Base-by-base conservation (phyloP, 1,139 yeast genomes). In the Diutina siamensis region DNA sequence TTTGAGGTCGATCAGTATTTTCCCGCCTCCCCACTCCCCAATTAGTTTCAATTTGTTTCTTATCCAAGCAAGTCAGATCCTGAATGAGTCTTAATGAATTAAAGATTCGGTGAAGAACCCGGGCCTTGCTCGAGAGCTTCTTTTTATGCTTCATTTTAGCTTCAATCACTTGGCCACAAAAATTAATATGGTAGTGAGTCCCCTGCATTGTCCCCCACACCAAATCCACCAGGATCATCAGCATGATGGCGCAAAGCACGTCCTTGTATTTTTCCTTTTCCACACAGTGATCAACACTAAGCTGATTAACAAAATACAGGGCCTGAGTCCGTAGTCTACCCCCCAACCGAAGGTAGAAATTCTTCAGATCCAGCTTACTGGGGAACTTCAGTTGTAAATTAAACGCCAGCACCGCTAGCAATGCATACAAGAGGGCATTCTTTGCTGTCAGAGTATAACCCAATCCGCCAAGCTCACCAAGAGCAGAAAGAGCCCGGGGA, bases 181-280 rank as follows among this genome's bases (percentile, higher is more conserved):
- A 79, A 46, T 78, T 74, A 47, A 87, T 68, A 60, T 86, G 85
- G 49, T 79, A 73, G 50, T 79, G 78, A 54, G 95, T 85, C 53
- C 85, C 94, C 49, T 83, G 82, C 94, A 84, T 85, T 1, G 94
- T 82, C 1, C 96, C 95, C 85, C 94, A 83, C 8, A 85, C 92
- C 48, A 85, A 80, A 63, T 87, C 95, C 47, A 87, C 86, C 20
- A 89, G 80, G 45, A 82, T 85, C 95, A 87, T 85, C 2, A 94
- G 80, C 63, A 87, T 71, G 19, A 86, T 81, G 0, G 95, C 94
- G 45, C 88, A 83, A 34, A 87, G 63, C 4, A 86, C 85, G 57
- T 87, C 95, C 57, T 87, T 86, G 59, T 86, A 86, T 57, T 83
- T 82, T 54, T 84, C 94, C 44, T 69, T 66, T 45, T 72, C 64